Evolutionary conservation across 805 yeast genomes (phyloP).

Genomic region (Metschnikowia chrysomelidarum): DNA sequence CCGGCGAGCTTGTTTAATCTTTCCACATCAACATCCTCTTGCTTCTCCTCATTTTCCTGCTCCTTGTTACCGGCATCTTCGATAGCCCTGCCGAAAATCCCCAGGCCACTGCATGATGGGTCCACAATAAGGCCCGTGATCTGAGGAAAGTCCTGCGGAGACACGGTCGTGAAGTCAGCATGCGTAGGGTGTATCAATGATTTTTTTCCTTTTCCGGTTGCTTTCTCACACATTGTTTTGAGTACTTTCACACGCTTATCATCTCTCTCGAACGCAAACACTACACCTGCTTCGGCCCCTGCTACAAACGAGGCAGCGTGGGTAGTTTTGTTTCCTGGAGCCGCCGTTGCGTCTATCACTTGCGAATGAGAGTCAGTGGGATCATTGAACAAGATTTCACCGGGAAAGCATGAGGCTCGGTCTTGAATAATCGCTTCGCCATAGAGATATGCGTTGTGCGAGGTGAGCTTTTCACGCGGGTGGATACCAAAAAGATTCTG

Average conservation of each 20-base stretch:
- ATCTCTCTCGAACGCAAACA: constrained; percentile 89
- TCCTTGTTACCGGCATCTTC: constrained; percentile 48
- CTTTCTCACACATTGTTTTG: constrained; percentile 73
- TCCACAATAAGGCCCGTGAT: constrained; percentile 87
- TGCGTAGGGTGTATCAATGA: constrained; percentile 47
- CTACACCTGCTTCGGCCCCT: constrained; percentile 33
- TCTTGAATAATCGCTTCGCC: constrained; percentile 92
- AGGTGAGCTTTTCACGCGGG: constrained; percentile 68
- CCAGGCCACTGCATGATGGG: constrained; percentile 97
- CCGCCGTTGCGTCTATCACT: constrained; percentile 92
- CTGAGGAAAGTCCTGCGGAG: constrained; percentile 56
- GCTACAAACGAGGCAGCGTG: constrained; percentile 72
- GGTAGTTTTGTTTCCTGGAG: constrained; percentile 98
- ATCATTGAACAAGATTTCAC: constrained; percentile 59
- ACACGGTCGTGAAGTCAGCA: constrained; percentile 64
- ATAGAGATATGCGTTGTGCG: constrained; percentile 61
- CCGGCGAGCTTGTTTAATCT: constrained; percentile 73
- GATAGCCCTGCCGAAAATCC: constrained; percentile 86
- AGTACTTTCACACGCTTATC: constrained; percentile 65
- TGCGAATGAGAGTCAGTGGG: constrained; percentile 53
- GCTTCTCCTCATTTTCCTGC: constrained; percentile 37
- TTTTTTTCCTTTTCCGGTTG: constrained; percentile 38
- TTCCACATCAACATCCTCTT: constrained; percentile 43
- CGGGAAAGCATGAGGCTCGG: constrained; percentile 96
- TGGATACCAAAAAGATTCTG: constrained; percentile 80